Evolutionary conservation across 306 rosid species (phyloP).

Genomic region (Vicia sativa): DNA sequence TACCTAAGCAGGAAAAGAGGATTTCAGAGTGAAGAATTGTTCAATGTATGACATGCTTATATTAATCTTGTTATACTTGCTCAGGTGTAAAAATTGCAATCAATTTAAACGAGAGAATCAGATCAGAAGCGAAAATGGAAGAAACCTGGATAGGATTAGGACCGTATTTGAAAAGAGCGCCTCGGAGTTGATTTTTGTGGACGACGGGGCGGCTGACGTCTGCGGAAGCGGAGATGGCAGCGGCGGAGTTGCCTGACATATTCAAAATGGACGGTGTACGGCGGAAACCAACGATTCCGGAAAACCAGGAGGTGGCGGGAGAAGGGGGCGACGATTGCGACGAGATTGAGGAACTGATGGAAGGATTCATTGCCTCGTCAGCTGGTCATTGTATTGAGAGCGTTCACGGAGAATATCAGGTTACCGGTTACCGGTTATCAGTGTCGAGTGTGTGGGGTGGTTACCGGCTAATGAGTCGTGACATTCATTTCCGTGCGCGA

Average conservation of each 20-base stretch:
- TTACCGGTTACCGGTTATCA: too few relatives aligned
- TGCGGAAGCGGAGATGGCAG: conserved; percentile 20
- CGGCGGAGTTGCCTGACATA: conserved; percentile 46
- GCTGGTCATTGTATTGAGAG: not conserved
- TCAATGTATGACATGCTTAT: not conserved
- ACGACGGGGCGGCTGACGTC: conserved; percentile 57
- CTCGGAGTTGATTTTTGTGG: conserved; percentile 81
- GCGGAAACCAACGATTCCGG: conserved; percentile 74
- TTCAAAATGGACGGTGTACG: conserved; percentile 59
- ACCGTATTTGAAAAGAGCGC: conserved; percentile 90
- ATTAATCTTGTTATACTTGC: not conserved
- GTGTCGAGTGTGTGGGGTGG: too few relatives aligned
- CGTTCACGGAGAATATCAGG: not conserved
- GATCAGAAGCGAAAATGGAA: conserved; percentile 23
- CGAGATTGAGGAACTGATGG: conserved; percentile 46
- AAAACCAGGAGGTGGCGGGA: conserved; percentile 75
- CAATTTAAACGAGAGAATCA: conserved; percentile 8
- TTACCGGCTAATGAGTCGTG: too few relatives aligned
- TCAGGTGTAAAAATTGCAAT: not conserved
- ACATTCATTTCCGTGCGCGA: too few relatives aligned
- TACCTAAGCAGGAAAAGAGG: not conserved
- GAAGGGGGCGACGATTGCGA: conserved; percentile 50
- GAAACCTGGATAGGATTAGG: conserved; percentile 87
- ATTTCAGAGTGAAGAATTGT: not conserved
- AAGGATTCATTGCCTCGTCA: conserved; percentile 58